Evolutionary conservation across 371 early-diverging fungal genomes (phyloP).

Genomic region (Nematocida ironsii): DNA sequence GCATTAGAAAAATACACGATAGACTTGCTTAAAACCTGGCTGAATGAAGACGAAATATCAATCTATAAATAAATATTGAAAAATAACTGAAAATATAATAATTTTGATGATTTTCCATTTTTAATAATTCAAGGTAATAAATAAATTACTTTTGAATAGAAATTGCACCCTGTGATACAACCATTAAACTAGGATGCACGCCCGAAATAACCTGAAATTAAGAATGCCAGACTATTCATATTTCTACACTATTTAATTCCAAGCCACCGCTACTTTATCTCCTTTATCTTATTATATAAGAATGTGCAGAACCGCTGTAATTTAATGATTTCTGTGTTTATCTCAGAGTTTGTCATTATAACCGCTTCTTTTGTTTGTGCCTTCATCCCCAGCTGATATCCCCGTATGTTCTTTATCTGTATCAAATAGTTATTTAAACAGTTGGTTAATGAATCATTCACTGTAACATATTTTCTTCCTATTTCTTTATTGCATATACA

Average conservation of each 20-base stretch:
- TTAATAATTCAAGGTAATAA: background rate
- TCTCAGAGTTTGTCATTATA: slow-evolving; percentile 40
- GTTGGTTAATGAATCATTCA: slow-evolving; percentile 32
- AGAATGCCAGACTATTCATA: no score
- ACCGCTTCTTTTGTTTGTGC: background rate
- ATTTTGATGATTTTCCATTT: no score
- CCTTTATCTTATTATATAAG: slow-evolving; percentile 57
- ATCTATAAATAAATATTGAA: no score
- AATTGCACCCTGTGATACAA: no score
- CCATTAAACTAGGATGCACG: no score
- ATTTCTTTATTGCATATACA: slow-evolving; percentile 43
- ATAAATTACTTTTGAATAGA: background rate
- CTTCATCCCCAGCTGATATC: slow-evolving; percentile 45
- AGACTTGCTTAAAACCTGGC: no score
- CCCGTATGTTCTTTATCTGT: slow-evolving; percentile 13
- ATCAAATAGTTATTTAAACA: slow-evolving; percentile 51
- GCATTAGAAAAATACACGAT: background rate
- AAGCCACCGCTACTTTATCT: background rate
- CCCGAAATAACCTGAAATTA: no score
- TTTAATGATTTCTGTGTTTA: slow-evolving; percentile 49
- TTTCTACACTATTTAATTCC: no score
- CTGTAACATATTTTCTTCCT: slow-evolving; percentile 56
- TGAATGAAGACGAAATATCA: no score
- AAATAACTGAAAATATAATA: no score
- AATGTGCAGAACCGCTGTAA: slow-evolving; percentile 61